Evolutionary conservation across 805 yeast species (phyloP).

Genomic region (Wickerhamomyces subpelliculosus): DNA sequence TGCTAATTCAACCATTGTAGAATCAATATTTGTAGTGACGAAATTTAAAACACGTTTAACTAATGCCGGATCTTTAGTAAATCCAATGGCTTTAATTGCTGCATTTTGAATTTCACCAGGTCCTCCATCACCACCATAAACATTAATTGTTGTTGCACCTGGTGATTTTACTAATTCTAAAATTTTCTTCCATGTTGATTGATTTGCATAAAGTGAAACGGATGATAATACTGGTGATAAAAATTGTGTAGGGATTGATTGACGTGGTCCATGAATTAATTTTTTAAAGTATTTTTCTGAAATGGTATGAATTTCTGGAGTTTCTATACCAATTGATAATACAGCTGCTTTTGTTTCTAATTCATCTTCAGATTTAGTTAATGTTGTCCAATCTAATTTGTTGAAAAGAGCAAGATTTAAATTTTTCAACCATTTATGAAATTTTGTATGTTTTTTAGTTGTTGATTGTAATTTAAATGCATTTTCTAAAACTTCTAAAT

Average conservation of each 20-base stretch:
- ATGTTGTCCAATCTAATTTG: conserved; percentile 36
- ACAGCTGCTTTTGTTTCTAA: conserved; percentile 36
- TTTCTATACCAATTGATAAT: conserved; percentile 30
- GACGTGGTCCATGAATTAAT: conserved; percentile 45
- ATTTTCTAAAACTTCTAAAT: conserved; percentile 18
- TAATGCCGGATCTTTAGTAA: conserved; percentile 36
- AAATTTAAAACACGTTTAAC: conserved; percentile 50
- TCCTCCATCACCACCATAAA: conserved; percentile 17
- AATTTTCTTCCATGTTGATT: conserved; percentile 53
- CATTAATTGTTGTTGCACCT: conserved; percentile 32
- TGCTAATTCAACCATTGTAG: conserved; percentile 46
- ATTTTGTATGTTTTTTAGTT: conserved; percentile 2
- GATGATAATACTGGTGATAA: conserved; percentile 37
- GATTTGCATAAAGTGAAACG: conserved; percentile 30
- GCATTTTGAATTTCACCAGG: conserved; percentile 43
- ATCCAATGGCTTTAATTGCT: conserved; percentile 52
- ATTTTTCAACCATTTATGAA: conserved; percentile 8
- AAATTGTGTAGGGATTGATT: conserved; percentile 45
- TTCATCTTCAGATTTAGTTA: conserved; percentile 32
- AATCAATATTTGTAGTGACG: conserved; percentile 49
- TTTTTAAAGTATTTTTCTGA: conserved; percentile 39
- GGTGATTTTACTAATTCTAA: conserved; percentile 46
- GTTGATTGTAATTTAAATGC: conserved; percentile 12
- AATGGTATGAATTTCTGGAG: conserved; percentile 20
- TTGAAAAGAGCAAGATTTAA: conserved; percentile 16